Evolutionary conservation across 768 basidiomycete genomes (phyloP).

Genomic region (Paxillus ammoniavirescens): DNA sequence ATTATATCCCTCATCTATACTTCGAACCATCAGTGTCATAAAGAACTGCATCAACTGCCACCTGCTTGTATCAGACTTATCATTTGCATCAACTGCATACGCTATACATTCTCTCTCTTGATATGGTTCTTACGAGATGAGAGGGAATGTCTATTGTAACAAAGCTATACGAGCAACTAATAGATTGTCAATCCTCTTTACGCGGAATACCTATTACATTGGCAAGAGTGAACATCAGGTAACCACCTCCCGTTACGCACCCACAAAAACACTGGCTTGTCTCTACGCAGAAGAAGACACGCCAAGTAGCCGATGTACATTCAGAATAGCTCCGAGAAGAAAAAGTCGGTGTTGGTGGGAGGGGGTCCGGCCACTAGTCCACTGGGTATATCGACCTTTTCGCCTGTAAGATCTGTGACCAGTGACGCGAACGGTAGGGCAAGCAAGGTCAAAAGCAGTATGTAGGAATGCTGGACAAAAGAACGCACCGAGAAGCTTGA

Average conservation of each 20-base stretch:
- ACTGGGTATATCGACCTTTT: slow-evolving; percentile 86
- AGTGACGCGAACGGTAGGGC: not conserved
- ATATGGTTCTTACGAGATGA: slow-evolving; percentile 17
- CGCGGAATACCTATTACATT: not conserved
- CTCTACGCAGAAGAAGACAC: slow-evolving; percentile 2
- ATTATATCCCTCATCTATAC: slow-evolving; percentile 18
- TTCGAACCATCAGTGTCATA: not conserved
- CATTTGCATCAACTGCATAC: slow-evolving; percentile 62
- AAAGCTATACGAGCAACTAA: slow-evolving; percentile 21
- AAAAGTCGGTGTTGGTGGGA: slow-evolving; percentile 79
- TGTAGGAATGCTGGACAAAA: not conserved
- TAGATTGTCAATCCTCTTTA: slow-evolving; percentile 15
- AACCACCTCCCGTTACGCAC: not conserved
- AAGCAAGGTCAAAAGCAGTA: not conserved
- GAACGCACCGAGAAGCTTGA: slow-evolving; percentile 76
- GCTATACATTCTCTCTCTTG: slow-evolving; percentile 11
- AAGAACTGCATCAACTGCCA: slow-evolving; percentile 26
- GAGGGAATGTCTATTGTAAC: slow-evolving; percentile 18
- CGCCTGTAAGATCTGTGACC: slow-evolving; percentile 77
- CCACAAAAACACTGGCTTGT: not conserved
- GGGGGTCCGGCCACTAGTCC: slow-evolving; percentile 75
- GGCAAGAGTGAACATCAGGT: not conserved
- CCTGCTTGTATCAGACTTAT: slow-evolving; percentile 22
- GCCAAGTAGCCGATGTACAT: slow-evolving; percentile 18
- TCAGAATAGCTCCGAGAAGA: slow-evolving; percentile 66